Conservation (phyloP, 345 rosid species). For the Pistacia vera region DNA sequence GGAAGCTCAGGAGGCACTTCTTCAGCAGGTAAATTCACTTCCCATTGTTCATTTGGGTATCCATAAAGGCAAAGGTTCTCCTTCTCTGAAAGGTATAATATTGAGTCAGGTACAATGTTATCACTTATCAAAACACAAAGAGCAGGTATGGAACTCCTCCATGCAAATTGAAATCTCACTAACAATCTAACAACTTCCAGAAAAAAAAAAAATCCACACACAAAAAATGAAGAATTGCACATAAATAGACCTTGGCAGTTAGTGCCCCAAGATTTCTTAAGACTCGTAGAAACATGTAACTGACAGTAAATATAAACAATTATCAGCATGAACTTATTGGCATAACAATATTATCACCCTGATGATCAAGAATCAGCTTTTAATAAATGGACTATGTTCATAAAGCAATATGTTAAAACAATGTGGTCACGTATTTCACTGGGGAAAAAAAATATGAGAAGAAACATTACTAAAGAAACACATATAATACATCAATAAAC, state of each 20-base stretch:
- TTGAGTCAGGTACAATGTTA: constrained; percentile 12
- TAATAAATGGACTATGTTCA: not conserved
- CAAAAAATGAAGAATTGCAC: no score
- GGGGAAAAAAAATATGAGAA: no score
- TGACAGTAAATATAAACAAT: not conserved
- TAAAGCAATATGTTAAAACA: not conserved
- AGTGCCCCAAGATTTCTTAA: not conserved
- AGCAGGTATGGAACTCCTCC: not conserved
- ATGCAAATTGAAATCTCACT: not conserved
- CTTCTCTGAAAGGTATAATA: constrained; percentile 51
- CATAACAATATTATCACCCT: not conserved
- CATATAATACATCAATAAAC: no score
- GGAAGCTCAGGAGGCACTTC: constrained; percentile 95
- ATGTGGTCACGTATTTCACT: no score
- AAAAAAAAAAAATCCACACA: not conserved
- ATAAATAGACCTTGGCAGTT: no score
- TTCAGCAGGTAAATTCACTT: constrained; percentile 85
- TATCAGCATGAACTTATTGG: not conserved
- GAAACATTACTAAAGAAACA: no score
- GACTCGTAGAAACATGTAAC: not conserved
- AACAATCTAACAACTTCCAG: not conserved
- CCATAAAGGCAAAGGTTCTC: constrained; percentile 91
- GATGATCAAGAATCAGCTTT: not conserved
- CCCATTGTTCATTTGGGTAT: constrained; percentile 73
- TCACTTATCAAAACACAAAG: constrained; percentile 9